Percentiles rank a stretch among this genome's conserved stretches.
These are phyloP conservation scores for Diaporthe vexans DNA, from an alignment of 2,329 filamentous ascomycete species.

Conservation along the genomic window DNA sequence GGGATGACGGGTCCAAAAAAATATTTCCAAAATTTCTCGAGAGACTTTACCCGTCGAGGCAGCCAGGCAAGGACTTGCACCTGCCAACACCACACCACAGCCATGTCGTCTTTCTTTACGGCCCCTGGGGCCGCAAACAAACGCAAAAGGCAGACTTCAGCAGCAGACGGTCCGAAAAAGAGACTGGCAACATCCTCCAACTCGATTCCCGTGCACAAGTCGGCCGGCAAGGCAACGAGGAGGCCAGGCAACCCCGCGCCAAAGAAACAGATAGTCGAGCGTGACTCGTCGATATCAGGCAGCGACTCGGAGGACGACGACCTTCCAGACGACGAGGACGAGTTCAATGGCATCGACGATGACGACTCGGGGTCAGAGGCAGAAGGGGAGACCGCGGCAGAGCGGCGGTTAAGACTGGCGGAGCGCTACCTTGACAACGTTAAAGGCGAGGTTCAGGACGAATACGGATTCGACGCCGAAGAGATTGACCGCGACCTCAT, in stretches of 20 bases:
- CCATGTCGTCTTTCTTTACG: conserved; percentile 97
- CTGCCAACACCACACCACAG: conserved; percentile 47
- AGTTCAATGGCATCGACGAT: conserved; percentile 55
- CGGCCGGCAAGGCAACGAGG: conserved; percentile 50
- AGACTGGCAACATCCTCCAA: conserved; percentile 65
- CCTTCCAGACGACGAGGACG: conserved; percentile 50
- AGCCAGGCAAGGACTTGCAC: conserved; percentile 42
- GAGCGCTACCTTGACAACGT: conserved; percentile 95
- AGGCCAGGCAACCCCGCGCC: conserved; percentile 46
- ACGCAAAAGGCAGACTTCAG: conserved; percentile 77
- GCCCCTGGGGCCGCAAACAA: conserved; percentile 89
- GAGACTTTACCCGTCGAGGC: conserved; percentile 40
- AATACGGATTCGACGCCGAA: conserved; percentile 90
- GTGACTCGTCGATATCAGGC: conserved; percentile 88
- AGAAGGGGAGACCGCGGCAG: conserved; percentile 89
- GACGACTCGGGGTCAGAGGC: conserved; percentile 79
- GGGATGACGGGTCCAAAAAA: conserved; percentile 27
- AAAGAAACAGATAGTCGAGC: conserved; percentile 58
- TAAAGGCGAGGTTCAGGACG: conserved; percentile 80
- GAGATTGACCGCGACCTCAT: conserved; percentile 95
- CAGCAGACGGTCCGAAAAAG: conserved; percentile 71
- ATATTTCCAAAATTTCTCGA: conserved; percentile 39
- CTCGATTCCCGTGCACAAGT: conserved; percentile 56
- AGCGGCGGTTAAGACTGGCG: conserved; percentile 87
- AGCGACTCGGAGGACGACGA: conserved; percentile 81